Conservation (phyloP, 2,329 filamentous ascomycete genomes). For the Myriosclerotinia duriaeana region DNA sequence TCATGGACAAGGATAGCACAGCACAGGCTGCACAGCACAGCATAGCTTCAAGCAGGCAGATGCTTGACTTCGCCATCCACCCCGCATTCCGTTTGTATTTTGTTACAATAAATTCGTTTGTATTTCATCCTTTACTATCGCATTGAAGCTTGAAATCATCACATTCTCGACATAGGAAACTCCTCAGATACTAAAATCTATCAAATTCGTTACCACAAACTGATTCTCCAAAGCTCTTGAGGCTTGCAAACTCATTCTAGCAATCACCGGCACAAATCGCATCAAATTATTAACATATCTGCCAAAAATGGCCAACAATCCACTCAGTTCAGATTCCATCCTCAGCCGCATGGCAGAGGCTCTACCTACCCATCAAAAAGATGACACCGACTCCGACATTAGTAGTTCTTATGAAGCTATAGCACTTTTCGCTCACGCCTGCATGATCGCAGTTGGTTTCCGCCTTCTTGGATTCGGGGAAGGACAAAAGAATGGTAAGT, state of each 20-base stretch:
- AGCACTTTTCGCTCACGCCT: constrained; percentile 80
- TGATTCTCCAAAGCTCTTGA: not conserved
- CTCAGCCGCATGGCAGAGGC: constrained; percentile 59
- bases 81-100: constrained; percentile 3
- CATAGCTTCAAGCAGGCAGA: constrained; percentile 20
- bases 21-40: not conserved
- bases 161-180: not conserved
- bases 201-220: not conserved
- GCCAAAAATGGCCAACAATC: constrained; percentile 39
- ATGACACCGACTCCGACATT: constrained; percentile 59
- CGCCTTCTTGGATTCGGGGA: constrained; percentile 80
- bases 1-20: not conserved
- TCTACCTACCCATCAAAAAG: constrained; percentile 53
- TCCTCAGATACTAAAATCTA: not conserved
- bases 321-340: constrained; percentile 48
- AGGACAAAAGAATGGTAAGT: constrained; percentile 68
- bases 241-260: not conserved
- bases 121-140: not conserved
- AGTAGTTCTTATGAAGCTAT: constrained; percentile 77
- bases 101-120: not conserved
- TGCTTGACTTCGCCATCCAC: constrained; percentile 20
- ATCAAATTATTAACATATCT: not conserved
- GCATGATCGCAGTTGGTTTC: constrained; percentile 78
- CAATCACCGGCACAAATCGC: not conserved
- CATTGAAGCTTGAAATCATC: not conserved